A percentile compares a stretch with the other conserved stretches of the same genome.
Conservation (phyloP, 1,284 basidiomycete species). For the Somion occarium region DNA sequence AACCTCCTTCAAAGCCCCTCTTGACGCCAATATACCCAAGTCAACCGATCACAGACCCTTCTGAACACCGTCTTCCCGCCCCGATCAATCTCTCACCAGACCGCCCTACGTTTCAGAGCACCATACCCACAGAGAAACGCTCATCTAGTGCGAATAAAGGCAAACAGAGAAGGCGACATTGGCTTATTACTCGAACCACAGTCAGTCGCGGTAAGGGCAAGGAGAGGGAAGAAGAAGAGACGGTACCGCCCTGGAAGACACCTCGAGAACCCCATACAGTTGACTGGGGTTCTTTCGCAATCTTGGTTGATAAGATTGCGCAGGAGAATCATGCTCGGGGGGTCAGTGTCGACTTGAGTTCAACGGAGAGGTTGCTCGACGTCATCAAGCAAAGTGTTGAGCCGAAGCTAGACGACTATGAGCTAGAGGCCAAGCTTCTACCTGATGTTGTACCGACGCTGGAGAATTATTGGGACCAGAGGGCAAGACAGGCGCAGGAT, state of each 20-base stretch:
- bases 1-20: constrained; percentile 46
- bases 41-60: constrained; percentile 17
- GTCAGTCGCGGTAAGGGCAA: constrained; percentile 43
- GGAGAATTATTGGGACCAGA: constrained; percentile 43
- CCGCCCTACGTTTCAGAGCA: constrained; percentile 5
- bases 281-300: constrained; percentile 60
- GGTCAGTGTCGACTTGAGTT: constrained; percentile 26
- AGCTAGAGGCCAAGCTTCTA: constrained; percentile 6
- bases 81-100: constrained; percentile 27
- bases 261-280: constrained; percentile 46
- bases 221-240: constrained; percentile 48
- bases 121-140: neutral
- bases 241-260: constrained; percentile 34
- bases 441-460: constrained; percentile 11
- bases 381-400: constrained; percentile 24
- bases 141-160: constrained; percentile 12
- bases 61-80: constrained; percentile 20
- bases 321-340: constrained; percentile 39
- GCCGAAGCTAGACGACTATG: constrained; percentile 7
- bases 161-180: constrained; percentile 29
- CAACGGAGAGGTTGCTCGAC: constrained; percentile 33
- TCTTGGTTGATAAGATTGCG: constrained; percentile 42
- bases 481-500: constrained; percentile 49
- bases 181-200: constrained; percentile 36
- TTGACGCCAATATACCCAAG: constrained; percentile 54